Conservation (phyloP, 2,329 filamentous ascomycete species). For the Sphaerulina populicola region DNA sequence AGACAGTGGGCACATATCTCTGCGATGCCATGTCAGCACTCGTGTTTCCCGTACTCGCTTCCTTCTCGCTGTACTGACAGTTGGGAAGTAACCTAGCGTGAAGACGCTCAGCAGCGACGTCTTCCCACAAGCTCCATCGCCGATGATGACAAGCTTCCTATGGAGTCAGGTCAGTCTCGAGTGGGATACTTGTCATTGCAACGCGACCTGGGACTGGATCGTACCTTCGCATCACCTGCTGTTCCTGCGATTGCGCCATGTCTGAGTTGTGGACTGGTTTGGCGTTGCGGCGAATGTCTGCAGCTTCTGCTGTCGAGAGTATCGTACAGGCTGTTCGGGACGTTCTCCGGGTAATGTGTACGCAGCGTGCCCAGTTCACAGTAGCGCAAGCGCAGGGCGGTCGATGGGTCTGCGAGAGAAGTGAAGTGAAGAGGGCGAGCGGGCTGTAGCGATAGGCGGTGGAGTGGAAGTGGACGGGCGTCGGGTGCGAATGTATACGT, state of each 20-base stretch:
- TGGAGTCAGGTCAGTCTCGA: slow-evolving; percentile 14
- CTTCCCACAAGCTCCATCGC: slow-evolving; percentile 95
- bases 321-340: too few relatives aligned
- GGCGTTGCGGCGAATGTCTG: too few relatives aligned
- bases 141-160: slow-evolving; percentile 95
- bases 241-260: slow-evolving; percentile 33
- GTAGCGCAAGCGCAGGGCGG: too few relatives aligned
- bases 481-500: too few relatives aligned
- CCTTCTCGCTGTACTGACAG: slow-evolving; percentile 53
- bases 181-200: not conserved
- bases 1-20: slow-evolving; percentile 74
- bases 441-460: too few relatives aligned
- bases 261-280: not conserved
- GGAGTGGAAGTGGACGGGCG: too few relatives aligned
- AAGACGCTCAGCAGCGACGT: slow-evolving; percentile 96
- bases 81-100: slow-evolving; percentile 94
- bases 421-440: too few relatives aligned
- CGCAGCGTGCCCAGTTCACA: too few relatives aligned
- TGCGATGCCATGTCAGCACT: slow-evolving; percentile 20
- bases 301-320: too few relatives aligned
- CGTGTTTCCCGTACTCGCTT: not conserved
- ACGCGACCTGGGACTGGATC: slow-evolving; percentile 1
- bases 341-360: too few relatives aligned
- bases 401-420: too few relatives aligned
- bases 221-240: slow-evolving; percentile 36